Conservation (phyloP, 495 filamentous ascomycete genomes). For the Tuber aestivum region DNA sequence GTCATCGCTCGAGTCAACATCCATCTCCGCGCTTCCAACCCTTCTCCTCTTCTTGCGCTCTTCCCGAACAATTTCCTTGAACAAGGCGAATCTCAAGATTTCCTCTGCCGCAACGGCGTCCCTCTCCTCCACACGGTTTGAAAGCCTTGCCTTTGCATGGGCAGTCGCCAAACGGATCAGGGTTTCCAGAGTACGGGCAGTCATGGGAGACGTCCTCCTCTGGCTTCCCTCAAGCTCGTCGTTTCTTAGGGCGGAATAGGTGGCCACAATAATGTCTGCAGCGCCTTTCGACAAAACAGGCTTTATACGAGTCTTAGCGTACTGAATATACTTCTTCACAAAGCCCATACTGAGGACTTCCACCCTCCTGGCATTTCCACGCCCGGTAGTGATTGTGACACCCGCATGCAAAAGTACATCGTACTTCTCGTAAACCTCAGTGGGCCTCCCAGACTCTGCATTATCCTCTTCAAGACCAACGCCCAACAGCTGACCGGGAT, state of each 20-base stretch:
- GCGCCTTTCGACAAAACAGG: conserved; percentile 88
- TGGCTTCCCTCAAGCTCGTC: conserved; percentile 93
- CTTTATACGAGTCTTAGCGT: conserved; percentile 88
- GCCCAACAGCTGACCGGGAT: conserved; percentile 73
- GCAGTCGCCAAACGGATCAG: conserved; percentile 94
- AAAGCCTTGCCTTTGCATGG: conserved; percentile 88
- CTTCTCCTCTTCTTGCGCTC: conserved; percentile 71
- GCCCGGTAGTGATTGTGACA: conserved; percentile 66
- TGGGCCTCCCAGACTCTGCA: conserved; percentile 57
- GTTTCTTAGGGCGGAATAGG: conserved; percentile 91
- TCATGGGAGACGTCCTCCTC: conserved; percentile 88
- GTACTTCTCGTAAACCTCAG: conserved; percentile 93
- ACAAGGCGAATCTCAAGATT: conserved; percentile 90
- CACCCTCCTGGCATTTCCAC: conserved; percentile 63
- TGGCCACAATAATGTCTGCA: conserved; percentile 80
- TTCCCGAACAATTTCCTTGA: conserved; percentile 92
- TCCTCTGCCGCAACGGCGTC: conserved; percentile 84
- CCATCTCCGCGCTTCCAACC: conserved; percentile 44
- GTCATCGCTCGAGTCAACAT: conserved; percentile 46
- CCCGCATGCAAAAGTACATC: conserved; percentile 93
- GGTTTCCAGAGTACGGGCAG: conserved; percentile 93
- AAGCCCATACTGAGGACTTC: conserved; percentile 98
- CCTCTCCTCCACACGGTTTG: conserved; percentile 83
- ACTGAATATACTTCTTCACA: conserved; percentile 99
- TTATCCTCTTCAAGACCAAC: conserved; percentile 81